phyloP scores from a whole-genome alignment of 805 yeast genomes.

The Saccharomycopsis sp. region DNA sequence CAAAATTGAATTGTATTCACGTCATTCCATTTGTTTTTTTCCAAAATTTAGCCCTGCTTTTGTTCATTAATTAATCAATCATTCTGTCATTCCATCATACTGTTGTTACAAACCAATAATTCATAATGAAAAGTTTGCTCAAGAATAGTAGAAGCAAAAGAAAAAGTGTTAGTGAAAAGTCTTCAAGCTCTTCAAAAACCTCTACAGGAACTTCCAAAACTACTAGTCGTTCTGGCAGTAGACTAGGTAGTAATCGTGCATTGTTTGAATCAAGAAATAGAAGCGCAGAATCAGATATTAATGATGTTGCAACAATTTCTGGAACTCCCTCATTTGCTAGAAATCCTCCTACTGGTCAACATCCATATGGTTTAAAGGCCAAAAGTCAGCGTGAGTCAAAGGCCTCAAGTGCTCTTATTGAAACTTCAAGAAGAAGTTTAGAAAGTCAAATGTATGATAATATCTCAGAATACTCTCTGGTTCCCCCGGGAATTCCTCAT shows the following conservation, averaged over 20 bases:
- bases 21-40: too few species aligned
- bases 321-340: conserved; percentile 7
- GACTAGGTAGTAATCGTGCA: conserved; percentile 6
- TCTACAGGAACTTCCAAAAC: conserved; percentile 1
- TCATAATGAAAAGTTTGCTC: conserved; percentile 15
- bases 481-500: not conserved
- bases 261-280: conserved; percentile 6
- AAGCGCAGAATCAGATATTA: conserved; percentile 5
- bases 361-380: conserved; percentile 5
- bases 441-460: conserved; percentile 11
- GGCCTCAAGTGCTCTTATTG: conserved; percentile 9
- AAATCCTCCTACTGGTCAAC: not conserved
- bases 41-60: too few species aligned
- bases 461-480: conserved; percentile 10
- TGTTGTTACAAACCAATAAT: too few species aligned
- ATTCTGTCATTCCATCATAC: too few species aligned
- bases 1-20: too few species aligned
- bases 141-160: conserved; percentile 14
- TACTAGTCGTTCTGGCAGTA: conserved; percentile 7
- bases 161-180: conserved; percentile 16
- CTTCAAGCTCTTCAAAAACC: not conserved
- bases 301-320: not conserved
- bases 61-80: too few species aligned
- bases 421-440: conserved; percentile 3
- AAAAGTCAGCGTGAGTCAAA: conserved; percentile 11